These are phyloP conservation scores for Nitzschia putrida DNA, from an alignment of 108 stramenopile species.

Conservation along the genomic window DNA sequence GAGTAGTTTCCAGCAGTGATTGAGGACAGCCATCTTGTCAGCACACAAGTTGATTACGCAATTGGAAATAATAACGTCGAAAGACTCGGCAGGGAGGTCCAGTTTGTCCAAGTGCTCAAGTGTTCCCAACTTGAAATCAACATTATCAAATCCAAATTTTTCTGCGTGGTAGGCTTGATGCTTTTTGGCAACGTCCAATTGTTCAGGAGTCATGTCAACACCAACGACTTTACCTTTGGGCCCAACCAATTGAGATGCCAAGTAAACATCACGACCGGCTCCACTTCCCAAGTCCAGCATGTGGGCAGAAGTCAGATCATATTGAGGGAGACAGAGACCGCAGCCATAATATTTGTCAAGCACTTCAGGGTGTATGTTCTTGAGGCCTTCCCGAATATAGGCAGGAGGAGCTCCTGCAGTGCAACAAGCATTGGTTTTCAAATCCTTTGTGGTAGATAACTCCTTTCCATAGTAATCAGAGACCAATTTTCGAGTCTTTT, in stretches of 20 bases:
- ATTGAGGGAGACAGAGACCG: slow-evolving; percentile 90
- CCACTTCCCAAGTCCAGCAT: slow-evolving; percentile 95
- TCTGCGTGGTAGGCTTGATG: slow-evolving; percentile 81
- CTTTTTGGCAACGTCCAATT: slow-evolving; percentile 85
- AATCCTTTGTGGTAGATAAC: slow-evolving; percentile 79
- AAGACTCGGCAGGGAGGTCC: slow-evolving; percentile 64
- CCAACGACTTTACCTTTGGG: slow-evolving; percentile 86
- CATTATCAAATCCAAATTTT: slow-evolving; percentile 88
- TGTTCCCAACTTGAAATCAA: slow-evolving; percentile 88
- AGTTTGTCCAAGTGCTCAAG: slow-evolving; percentile 87
- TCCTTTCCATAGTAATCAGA: slow-evolving; percentile 84
- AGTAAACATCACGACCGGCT: slow-evolving; percentile 93
- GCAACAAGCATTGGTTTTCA: slow-evolving; percentile 95
- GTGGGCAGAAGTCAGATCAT: slow-evolving; percentile 72
- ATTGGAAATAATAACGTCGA: slow-evolving; percentile 96
- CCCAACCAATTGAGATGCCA: slow-evolving; percentile 91
- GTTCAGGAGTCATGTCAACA: slow-evolving; percentile 98
- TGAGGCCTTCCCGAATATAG: slow-evolving; percentile 73
- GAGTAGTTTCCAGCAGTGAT: slow-evolving; percentile 78
- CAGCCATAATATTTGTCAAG: slow-evolving; percentile 94
- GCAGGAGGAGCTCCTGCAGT: slow-evolving; percentile 78
- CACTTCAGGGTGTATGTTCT: slow-evolving; percentile 82
- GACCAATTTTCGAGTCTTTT: slow-evolving; percentile 53
- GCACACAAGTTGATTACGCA: slow-evolving; percentile 96
- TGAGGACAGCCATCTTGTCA: slow-evolving; percentile 93